Conservation (phyloP, 208 protist species). For the Trypanosoma mega region DNA sequence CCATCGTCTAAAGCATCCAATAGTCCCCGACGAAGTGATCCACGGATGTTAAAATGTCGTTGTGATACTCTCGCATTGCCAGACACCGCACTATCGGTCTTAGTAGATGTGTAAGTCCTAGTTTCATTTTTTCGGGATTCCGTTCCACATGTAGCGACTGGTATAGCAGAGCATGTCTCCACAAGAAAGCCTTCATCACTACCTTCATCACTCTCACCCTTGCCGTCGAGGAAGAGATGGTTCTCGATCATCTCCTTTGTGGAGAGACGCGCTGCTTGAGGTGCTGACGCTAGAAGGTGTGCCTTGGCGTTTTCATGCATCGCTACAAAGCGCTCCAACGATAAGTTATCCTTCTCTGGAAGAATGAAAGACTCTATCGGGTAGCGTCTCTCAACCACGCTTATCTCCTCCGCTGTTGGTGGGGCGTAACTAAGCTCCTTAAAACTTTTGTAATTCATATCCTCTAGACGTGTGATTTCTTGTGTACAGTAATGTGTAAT, state of each 20-base stretch:
- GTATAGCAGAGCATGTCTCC: background rate
- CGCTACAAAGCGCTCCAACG: slow-evolving; percentile 61
- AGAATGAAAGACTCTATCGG: slow-evolving; percentile 80
- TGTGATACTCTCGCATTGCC: no score
- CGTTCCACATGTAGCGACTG: no score
- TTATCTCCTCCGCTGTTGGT: slow-evolving; percentile 54
- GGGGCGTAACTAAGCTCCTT: slow-evolving; percentile 83
- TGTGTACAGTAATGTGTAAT: slow-evolving; percentile 73
- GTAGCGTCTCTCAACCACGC: slow-evolving; percentile 63
- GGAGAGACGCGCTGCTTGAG: slow-evolving; percentile 30
- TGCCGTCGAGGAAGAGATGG: no score
- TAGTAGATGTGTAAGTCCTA: no score
- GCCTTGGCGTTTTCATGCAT: slow-evolving; percentile 61
- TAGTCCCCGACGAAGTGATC: no score
- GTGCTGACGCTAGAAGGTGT: slow-evolving; percentile 23
- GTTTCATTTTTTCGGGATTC: no score
- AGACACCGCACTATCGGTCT: no score
- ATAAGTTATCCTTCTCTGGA: slow-evolving; percentile 70
- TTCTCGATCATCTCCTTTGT: slow-evolving; percentile 39
- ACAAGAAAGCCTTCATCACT: background rate
- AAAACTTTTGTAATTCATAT: slow-evolving; percentile 58
- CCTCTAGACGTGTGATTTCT: slow-evolving; percentile 39
- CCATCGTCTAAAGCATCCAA: no score
- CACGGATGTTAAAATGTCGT: no score
- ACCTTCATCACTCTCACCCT: background rate